phyloP scores from a whole-genome alignment of 306 rosid species.

The Oemleria cerasiformis region DNA sequence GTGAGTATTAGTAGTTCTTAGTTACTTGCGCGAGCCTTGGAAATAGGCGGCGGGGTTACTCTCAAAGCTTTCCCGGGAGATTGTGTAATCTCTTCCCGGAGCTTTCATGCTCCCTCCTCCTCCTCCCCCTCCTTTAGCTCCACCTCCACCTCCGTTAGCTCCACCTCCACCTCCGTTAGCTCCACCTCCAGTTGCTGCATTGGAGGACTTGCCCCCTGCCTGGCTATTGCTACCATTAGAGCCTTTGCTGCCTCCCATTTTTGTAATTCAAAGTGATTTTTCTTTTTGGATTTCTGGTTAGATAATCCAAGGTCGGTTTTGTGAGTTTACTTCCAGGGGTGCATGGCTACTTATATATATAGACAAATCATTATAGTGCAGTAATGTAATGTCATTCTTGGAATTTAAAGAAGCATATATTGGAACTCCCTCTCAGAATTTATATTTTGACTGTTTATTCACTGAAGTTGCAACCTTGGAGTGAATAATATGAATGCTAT shows the following conservation, averaged over 20 bases:
- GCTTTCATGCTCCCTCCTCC: background rate
- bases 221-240: background rate
- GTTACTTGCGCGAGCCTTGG: background rate
- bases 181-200: background rate
- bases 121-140: background rate
- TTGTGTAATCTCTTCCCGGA: background rate
- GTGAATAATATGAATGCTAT: no score
- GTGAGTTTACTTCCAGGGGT: no score
- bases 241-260: constrained; percentile 6
- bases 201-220: background rate
- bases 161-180: background rate
- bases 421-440: no score
- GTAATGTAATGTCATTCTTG: no score
- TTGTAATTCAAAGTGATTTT: background rate
- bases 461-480: no score
- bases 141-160: background rate
- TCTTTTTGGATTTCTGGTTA: background rate
- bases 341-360: no score
- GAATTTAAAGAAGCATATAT: no score
- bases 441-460: no score
- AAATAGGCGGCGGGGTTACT: background rate
- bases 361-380: no score
- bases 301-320: no score
- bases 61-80: background rate
- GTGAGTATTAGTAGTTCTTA: background rate